Evolutionary conservation across 495 filamentous ascomycete genomes (phyloP), one percentile per base, ranked within the genome.

Genomic region (Cudoniella acicularis): DNA sequence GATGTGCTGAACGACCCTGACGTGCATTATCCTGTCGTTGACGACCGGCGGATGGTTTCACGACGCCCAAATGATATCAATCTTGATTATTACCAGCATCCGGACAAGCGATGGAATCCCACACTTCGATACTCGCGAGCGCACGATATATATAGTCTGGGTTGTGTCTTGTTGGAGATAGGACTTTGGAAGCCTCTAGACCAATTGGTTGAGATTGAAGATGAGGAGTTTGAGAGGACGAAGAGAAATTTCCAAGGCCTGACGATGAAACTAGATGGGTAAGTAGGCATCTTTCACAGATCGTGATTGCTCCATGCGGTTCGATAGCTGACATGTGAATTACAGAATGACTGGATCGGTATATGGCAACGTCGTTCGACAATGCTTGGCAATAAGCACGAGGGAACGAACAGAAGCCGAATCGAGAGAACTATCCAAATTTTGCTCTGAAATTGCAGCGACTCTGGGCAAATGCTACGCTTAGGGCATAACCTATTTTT

Each of bases 131-230:
- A 67, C 49, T 60, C 59, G 1, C 23, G 53, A 40, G 50, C 64
- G 58, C 82, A 87, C 67, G 84, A 87, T 61, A 83, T 87, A 24
- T 87, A 87, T 63, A 83, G 80, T 62, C 72, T 87, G 11, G 84
- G 85, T 0, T 79, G 84, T 9, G 79, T 78, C 56, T 70, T 88
- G 0, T 62, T 88, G 0, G 85, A 88, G 67, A 72, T 88, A 30
- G 84, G 82, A 0, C 56, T 87, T 16, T 86, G 83, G 83, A 60
- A 69, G 2, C 75, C 76, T 1, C 79, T 86, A 9, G 49, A 63
- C 20, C 2, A 21, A 2, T 10, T 59, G 23, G 64, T 67, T 4
- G 61, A 64, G 16, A 36, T 63, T 22, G 64, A 61, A 22, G 62
- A 63, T 53, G 54, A 49, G 24, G 52, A 64, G 48, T 61, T 49